phyloP scores from a whole-genome alignment of 306 rosid species.

The Aeschynomene evenia region DNA sequence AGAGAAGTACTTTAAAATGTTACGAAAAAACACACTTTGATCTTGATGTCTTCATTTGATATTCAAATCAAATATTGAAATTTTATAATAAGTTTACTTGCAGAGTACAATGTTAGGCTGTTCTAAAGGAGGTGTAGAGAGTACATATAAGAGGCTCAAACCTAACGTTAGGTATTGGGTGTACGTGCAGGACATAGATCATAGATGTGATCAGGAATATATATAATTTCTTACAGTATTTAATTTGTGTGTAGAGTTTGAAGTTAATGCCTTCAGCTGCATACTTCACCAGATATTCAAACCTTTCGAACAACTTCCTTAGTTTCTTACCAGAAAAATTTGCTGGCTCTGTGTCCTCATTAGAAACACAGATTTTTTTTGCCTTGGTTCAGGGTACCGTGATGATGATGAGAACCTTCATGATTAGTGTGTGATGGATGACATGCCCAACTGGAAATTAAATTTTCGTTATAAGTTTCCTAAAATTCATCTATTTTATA shows the following conservation, averaged over 20 bases:
- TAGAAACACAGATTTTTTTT: too few species aligned
- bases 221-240: not conserved
- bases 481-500: not conserved
- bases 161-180: not conserved
- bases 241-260: slow-evolving; percentile 12
- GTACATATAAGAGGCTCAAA: not conserved
- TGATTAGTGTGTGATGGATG: not conserved
- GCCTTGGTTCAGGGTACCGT: too few species aligned
- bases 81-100: too few species aligned
- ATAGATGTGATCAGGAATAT: not conserved
- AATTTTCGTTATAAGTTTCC: not conserved
- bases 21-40: too few species aligned
- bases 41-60: too few species aligned
- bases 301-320: slow-evolving; percentile 1
- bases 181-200: not conserved
- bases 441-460: not conserved
- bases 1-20: too few species aligned
- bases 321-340: slow-evolving; percentile 2
- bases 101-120: not conserved
- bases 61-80: too few species aligned
- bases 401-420: not conserved
- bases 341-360: too few species aligned
- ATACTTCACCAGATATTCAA: slow-evolving; percentile 27
- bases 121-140: not conserved
- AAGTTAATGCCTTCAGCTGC: slow-evolving; percentile 16